Evolutionary conservation across 768 basidiomycete species (phyloP).

Genomic region (Candolleomyces eurysporus): DNA sequence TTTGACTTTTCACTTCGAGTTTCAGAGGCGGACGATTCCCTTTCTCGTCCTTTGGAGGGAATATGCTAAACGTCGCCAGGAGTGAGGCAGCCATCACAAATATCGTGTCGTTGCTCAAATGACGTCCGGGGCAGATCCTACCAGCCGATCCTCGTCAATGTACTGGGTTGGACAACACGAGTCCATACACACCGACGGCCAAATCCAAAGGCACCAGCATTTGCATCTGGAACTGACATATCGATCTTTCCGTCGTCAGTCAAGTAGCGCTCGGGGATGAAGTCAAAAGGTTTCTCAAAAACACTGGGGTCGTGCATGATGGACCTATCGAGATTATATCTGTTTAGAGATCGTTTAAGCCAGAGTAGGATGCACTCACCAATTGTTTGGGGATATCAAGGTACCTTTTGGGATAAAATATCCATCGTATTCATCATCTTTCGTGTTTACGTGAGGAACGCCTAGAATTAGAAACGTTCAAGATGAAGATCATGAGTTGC

Average conservation of each 20-base stretch:
- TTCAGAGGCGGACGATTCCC: constrained; percentile 1
- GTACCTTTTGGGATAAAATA: constrained; percentile 33
- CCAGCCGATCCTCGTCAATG: constrained; percentile 1
- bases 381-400: constrained; percentile 28
- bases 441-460: background rate
- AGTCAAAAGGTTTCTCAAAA: constrained; percentile 22
- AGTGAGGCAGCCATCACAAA: constrained; percentile 21
- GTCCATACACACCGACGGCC: constrained; percentile 22
- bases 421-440: constrained; percentile 16
- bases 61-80: constrained; percentile 14
- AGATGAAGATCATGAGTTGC: no score
- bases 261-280: constrained; percentile 27
- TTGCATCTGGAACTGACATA: constrained; percentile 17
- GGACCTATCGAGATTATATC: constrained; percentile 15
- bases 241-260: constrained; percentile 21
- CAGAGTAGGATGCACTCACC: constrained; percentile 15
- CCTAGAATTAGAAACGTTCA: constrained; percentile 12
- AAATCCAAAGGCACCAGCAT: constrained; percentile 24
- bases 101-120: constrained; percentile 40
- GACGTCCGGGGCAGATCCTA: constrained; percentile 39
- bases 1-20: background rate
- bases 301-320: constrained; percentile 22
- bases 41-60: constrained; percentile 4
- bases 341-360: background rate
- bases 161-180: background rate